Conservation (phyloP, 1,284 basidiomycete genomes). For the Ganoderma sp. region DNA sequence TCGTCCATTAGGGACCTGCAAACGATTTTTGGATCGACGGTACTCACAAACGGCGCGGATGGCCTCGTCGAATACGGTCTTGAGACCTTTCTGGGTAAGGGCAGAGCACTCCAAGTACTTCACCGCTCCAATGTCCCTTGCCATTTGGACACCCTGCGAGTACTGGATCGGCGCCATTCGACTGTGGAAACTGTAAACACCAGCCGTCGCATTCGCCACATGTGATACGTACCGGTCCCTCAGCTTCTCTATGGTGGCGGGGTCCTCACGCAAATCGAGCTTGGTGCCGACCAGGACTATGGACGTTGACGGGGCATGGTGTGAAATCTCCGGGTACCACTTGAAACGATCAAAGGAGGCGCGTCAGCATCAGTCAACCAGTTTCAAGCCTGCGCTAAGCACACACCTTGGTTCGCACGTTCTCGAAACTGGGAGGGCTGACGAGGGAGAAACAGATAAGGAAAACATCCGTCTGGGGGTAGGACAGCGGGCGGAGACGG, state of each 20-base stretch:
- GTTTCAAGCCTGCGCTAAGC: conserved; percentile 13
- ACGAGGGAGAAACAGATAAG: conserved; percentile 99
- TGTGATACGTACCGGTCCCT: conserved; percentile 75
- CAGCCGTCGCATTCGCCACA: not conserved
- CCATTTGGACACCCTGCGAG: conserved; percentile 89
- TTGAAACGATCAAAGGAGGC: conserved; percentile 44
- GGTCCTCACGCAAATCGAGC: conserved; percentile 96
- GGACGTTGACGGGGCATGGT: conserved; percentile 95
- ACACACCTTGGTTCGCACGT: conserved; percentile 93
- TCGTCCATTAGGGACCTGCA: conserved; percentile 24
- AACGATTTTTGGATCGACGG: conserved; percentile 9
- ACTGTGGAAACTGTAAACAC: conserved; percentile 47
- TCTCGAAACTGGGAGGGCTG: conserved; percentile 97
- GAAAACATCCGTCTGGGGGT: conserved; percentile 99
- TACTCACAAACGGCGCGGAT: conserved; percentile 89
- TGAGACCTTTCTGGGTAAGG: conserved; percentile 95
- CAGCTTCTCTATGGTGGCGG: conserved; percentile 88
- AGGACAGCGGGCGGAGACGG: conserved; percentile 95
- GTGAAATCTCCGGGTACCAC: conserved; percentile 97
- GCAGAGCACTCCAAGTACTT: conserved; percentile 98
- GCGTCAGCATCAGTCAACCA: conserved; percentile 22
- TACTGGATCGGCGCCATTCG: conserved; percentile 96
- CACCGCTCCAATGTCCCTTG: conserved; percentile 92
- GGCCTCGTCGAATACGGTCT: conserved; percentile 97
- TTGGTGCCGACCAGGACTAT: conserved; percentile 98